Percentiles rank a stretch among this genome's conserved stretches.
Conservation (phyloP, 352 stramenopile genomes). For the Globisporangium echinulatum region DNA sequence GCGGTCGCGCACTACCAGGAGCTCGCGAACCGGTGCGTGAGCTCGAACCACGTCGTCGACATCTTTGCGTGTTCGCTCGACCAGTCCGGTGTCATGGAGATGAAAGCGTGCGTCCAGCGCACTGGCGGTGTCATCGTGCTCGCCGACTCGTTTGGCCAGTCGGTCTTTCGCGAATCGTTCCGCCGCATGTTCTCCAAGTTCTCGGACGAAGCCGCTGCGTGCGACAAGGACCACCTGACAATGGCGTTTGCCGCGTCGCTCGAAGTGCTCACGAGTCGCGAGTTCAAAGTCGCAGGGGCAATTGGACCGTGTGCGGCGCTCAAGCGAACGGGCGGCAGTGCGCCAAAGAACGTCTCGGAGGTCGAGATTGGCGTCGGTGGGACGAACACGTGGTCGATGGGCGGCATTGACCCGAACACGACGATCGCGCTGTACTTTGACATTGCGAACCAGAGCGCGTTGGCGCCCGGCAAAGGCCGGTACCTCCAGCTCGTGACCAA, state of each 20-base stretch:
- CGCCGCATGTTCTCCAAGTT: conserved; percentile 96
- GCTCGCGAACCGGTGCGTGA: conserved; percentile 89
- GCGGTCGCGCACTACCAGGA: conserved; percentile 94
- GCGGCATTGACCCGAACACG: conserved; percentile 96
- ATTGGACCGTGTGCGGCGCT: conserved; percentile 96
- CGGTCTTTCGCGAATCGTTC: conserved; percentile 98
- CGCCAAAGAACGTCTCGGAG: conserved; percentile 93
- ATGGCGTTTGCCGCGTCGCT: conserved; percentile 95
- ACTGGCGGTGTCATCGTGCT: conserved; percentile 99
- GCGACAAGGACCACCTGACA: conserved; percentile 93
- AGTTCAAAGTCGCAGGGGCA: conserved; percentile 98
- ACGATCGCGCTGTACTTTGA: conserved; percentile 99
- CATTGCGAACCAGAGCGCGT: conserved; percentile 82
- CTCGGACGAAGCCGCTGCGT: conserved; percentile 91
- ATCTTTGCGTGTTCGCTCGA: conserved; percentile 99
- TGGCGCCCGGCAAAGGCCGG: conserved; percentile 85
- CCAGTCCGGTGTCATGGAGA: conserved; percentile 97
- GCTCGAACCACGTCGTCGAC: conserved; percentile 95
- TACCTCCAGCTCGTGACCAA: conserved; percentile 98
- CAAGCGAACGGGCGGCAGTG: conserved; percentile 87
- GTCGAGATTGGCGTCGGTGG: conserved; percentile 93
- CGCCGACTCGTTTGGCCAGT: conserved; percentile 97
- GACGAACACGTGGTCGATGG: conserved; percentile 94
- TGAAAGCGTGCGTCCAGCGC: conserved; percentile 95
- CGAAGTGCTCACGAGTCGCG: conserved; percentile 95